phyloP scores from a whole-genome alignment of 73 alveolate genomes.

The Symbiodinium pilosum region DNA sequence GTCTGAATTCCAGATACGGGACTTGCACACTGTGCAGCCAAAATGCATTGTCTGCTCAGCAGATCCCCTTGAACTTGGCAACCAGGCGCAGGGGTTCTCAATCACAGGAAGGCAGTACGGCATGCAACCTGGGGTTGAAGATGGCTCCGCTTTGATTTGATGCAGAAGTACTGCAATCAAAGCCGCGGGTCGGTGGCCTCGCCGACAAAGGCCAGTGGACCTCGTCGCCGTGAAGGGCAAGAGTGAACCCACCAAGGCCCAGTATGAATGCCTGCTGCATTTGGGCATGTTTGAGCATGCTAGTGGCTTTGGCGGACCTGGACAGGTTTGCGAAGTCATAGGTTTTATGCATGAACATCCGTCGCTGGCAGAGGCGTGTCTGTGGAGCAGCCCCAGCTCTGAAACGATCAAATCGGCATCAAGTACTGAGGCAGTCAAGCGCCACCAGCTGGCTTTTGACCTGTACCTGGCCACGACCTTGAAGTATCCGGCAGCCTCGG shows the following conservation, averaged over 20 bases:
- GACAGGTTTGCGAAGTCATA: slow-evolving; percentile 60
- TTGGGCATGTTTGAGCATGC: neutral
- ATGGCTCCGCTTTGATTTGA: too few relatives aligned
- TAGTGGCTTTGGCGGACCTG: neutral
- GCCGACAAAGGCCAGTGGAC: slow-evolving; percentile 90
- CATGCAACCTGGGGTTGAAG: too few relatives aligned
- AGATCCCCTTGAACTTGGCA: neutral
- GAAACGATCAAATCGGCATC: too few relatives aligned
- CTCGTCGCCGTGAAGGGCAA: slow-evolving; percentile 75
- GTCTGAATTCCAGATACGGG: slow-evolving; percentile 69
- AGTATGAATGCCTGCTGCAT: neutral
- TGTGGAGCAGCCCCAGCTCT: too few relatives aligned
- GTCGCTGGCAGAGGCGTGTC: slow-evolving; percentile 82
- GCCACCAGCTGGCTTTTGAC: slow-evolving; percentile 59
- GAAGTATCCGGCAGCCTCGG: neutral
- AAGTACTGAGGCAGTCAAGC: slow-evolving; percentile 67
- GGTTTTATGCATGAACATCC: slow-evolving; percentile 23
- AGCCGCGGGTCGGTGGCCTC: too few relatives aligned
- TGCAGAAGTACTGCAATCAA: too few relatives aligned
- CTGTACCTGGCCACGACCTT: slow-evolving; percentile 30
- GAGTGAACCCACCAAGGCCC: slow-evolving; percentile 86
- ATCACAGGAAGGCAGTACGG: too few relatives aligned
- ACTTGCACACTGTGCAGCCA: slow-evolving; percentile 78
- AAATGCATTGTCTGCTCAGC: slow-evolving; percentile 9
- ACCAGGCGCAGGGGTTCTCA: neutral